Conservation (phyloP, 1,284 basidiomycete genomes). For the Puccinia hordei region DNA sequence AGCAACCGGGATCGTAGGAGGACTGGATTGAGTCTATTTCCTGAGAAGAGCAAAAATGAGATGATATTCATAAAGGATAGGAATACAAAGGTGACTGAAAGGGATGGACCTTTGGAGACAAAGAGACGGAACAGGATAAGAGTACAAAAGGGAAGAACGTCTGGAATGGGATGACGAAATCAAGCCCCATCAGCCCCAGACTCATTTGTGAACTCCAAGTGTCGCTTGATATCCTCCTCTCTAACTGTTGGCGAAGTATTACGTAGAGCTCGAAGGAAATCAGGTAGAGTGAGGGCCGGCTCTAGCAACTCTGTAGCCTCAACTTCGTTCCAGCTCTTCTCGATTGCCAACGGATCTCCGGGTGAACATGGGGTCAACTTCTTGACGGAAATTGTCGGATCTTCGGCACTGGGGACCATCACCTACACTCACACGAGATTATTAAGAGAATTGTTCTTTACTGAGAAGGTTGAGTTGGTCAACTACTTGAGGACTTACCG, state of each 20-base stretch:
- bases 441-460: background rate
- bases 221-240: slow-evolving; percentile 81
- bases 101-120: background rate
- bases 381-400: slow-evolving; percentile 64
- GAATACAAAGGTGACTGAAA: background rate
- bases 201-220: slow-evolving; percentile 90
- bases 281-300: slow-evolving; percentile 73
- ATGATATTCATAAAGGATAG: slow-evolving; percentile 8
- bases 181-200: slow-evolving; percentile 59
- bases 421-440: slow-evolving; percentile 57
- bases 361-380: slow-evolving; percentile 88
- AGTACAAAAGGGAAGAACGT: background rate
- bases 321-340: slow-evolving; percentile 91
- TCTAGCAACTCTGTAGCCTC: slow-evolving; percentile 86
- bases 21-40: background rate
- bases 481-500: slow-evolving; percentile 57
- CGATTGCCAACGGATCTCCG: slow-evolving; percentile 79
- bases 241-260: slow-evolving; percentile 86
- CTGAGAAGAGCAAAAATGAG: background rate
- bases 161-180: background rate
- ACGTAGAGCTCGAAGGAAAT: slow-evolving; percentile 83
- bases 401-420: slow-evolving; percentile 59
- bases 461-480: background rate
- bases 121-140: background rate
- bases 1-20: background rate